Evolutionary conservation across 805 yeast species (phyloP), one percentile per base, ranked within the genome.

Genomic region (Candida arabinofermentans): DNA sequence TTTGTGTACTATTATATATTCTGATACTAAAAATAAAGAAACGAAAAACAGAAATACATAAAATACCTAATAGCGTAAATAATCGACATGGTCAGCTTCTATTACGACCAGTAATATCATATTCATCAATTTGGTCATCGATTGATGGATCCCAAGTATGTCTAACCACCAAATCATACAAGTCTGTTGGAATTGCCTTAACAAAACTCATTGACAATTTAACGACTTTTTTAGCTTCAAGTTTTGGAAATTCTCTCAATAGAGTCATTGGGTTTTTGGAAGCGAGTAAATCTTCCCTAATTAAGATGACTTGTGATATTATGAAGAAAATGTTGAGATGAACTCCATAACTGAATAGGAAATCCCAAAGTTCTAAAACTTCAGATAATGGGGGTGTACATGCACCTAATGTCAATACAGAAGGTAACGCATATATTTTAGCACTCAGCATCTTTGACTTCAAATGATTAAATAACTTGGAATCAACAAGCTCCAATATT

Each of bases 321-420:
- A 89, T 78, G 50, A 88, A 84, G 29, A 90, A 67, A 23, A 90
- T 75, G 62, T 90, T 89, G 81, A 88, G 74, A 55, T 90, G 96
- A 16, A 85, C 78, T 0, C 97, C 97, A 54, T 86, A 89, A 3
- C 96, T 95, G 62, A 89, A 84, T 52, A 88, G 64, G 50, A 89
- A 85, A 59, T 89, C 97, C 97, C 97, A 89, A 14, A 89, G 69
- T 43, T 79, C 75, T 29, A 89, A 63, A 1, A 86, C 85, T 48
- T 89, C 87, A 24, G 69, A 65, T 34, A 90, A 66, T 0, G 96
- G 90, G 8, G 95, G 95, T 5, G 95, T 87, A 53, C 96, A 86
- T 2, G 96, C 91, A 42, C 90, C 80, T 36, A 90, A 66, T 0
- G 97, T 89, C 48, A 90, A 64, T 1, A 88, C 85, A 0, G 90